Evolutionary conservation across 179 eudicot species (phyloP).

Genomic region (Corrigiola litoralis): DNA sequence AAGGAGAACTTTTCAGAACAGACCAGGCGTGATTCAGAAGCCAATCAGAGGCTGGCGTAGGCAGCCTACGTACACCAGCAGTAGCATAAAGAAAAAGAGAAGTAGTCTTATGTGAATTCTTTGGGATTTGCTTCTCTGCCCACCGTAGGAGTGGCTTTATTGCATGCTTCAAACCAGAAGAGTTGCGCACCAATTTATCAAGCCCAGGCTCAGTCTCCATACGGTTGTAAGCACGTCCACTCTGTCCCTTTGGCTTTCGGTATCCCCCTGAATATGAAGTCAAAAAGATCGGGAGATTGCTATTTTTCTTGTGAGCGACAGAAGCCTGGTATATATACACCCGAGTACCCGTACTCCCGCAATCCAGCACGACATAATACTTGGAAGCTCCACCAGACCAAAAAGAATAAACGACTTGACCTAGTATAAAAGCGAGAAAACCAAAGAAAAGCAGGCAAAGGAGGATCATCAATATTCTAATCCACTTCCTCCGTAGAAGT

Average conservation of each 20-base stretch:
- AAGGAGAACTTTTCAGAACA: conserved; percentile 59
- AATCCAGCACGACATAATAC: conserved; percentile 86
- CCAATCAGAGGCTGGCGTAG: conserved; percentile 78
- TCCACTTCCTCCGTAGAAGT: conserved; percentile 47
- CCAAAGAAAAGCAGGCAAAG: conserved; percentile 55
- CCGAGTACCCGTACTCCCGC: conserved; percentile 97
- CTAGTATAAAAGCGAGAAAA: conserved; percentile 35
- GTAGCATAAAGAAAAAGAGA: conserved; percentile 90
- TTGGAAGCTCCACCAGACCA: conserved; percentile 64
- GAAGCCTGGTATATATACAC: conserved; percentile 82
- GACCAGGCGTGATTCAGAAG: conserved; percentile 77
- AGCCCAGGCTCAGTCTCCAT: conserved; percentile 99
- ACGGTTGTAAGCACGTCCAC: conserved; percentile 88
- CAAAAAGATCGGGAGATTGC: conserved; percentile 73
- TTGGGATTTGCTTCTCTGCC: conserved; percentile 93
- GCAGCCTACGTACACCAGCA: conserved; percentile 96
- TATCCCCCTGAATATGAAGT: conserved; percentile 60
- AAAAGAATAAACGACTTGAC: conserved; percentile 39
- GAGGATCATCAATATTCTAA: conserved; percentile 40
- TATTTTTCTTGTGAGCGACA: conserved; percentile 46
- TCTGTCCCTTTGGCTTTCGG: conserved; percentile 55
- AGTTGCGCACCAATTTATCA: conserved; percentile 83
- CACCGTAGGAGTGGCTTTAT: conserved; percentile 79
- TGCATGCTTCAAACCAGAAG: conserved; percentile 65
- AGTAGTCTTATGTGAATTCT: conserved; percentile 66